Evolutionary conservation across 2,329 filamentous ascomycete species (phyloP).

Genomic region (Beauveria bassiana): DNA sequence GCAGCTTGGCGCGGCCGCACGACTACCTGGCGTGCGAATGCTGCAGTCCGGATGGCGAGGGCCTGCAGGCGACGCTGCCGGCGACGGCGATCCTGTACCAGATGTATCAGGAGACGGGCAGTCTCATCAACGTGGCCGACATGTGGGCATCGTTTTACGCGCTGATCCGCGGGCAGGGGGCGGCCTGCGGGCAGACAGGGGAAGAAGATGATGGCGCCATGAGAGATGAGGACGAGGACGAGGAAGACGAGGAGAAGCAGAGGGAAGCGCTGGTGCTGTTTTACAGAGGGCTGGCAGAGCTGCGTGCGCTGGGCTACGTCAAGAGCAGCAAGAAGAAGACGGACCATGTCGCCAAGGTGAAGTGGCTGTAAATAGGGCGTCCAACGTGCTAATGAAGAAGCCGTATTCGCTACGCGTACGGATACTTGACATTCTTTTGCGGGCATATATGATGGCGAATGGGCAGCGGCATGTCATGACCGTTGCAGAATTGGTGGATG

Average conservation of each 20-base stretch:
- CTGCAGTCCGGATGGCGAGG: constrained; percentile 50
- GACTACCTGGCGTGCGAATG: constrained; percentile 65
- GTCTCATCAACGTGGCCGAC: constrained; percentile 71
- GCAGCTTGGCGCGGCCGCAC: constrained; percentile 63
- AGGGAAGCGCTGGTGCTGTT: constrained; percentile 64
- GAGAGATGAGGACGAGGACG: constrained; percentile 16
- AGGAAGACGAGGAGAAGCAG: constrained; percentile 36
- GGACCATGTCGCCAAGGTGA: constrained; percentile 87
- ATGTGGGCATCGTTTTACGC: constrained; percentile 70
- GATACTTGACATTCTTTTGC: background rate
- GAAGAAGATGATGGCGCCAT: constrained; percentile 25
- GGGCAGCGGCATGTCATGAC: background rate
- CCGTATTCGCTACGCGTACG: too few species aligned
- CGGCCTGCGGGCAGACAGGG: constrained; percentile 26
- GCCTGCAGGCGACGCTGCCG: constrained; percentile 55
- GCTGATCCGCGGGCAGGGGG: constrained; percentile 42
- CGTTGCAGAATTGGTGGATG: background rate
- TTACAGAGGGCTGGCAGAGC: constrained; percentile 76
- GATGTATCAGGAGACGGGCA: constrained; percentile 69
- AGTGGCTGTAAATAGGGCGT: constrained; percentile 49
- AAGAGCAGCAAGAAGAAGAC: constrained; percentile 86
- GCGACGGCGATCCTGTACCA: constrained; percentile 69
- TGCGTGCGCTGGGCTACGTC: constrained; percentile 78
- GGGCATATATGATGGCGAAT: background rate
- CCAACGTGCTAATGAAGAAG: background rate